phyloP scores from a whole-genome alignment of 768 basidiomycete species.

The Russula griseocarnosa region DNA sequence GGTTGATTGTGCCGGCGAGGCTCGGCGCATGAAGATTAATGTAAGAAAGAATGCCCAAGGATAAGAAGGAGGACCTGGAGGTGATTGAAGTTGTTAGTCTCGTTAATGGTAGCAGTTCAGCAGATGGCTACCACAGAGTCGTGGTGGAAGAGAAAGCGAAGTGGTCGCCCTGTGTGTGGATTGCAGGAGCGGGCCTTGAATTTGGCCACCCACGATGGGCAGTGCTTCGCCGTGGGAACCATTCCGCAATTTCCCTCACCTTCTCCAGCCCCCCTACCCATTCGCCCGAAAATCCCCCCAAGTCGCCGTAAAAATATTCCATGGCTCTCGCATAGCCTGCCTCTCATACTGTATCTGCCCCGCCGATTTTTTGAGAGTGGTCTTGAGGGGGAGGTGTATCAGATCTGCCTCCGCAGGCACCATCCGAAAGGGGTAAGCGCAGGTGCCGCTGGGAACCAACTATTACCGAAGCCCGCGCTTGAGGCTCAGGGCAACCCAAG shows the following conservation, averaged over 20 bases:
- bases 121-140: slow-evolving; percentile 16
- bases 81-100: slow-evolving; percentile 1
- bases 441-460: slow-evolving; percentile 28
- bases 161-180: slow-evolving; percentile 25
- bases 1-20: slow-evolving; percentile 25
- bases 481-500: slow-evolving; percentile 25
- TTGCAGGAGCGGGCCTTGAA: slow-evolving; percentile 29
- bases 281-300: neutral
- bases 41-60: slow-evolving; percentile 8
- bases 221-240: slow-evolving; percentile 28
- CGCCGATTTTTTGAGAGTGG: slow-evolving; percentile 25
- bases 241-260: slow-evolving; percentile 25
- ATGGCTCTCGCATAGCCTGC: neutral
- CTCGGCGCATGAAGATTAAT: slow-evolving; percentile 18
- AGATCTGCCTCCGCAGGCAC: slow-evolving; percentile 28
- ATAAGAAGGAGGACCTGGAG: neutral
- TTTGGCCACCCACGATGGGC: slow-evolving; percentile 30
- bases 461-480: slow-evolving; percentile 27
- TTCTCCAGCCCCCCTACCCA: slow-evolving; percentile 13
- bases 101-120: slow-evolving; percentile 6
- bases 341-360: neutral
- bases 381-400: slow-evolving; percentile 4
- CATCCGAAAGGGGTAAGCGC: slow-evolving; percentile 24
- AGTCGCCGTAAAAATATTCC: slow-evolving; percentile 6
- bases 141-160: slow-evolving; percentile 27